Percentiles rank a stretch among this genome's conserved stretches.
phyloP scores from a whole-genome alignment of 768 basidiomycete species.

The Pulveroboletus frians region DNA sequence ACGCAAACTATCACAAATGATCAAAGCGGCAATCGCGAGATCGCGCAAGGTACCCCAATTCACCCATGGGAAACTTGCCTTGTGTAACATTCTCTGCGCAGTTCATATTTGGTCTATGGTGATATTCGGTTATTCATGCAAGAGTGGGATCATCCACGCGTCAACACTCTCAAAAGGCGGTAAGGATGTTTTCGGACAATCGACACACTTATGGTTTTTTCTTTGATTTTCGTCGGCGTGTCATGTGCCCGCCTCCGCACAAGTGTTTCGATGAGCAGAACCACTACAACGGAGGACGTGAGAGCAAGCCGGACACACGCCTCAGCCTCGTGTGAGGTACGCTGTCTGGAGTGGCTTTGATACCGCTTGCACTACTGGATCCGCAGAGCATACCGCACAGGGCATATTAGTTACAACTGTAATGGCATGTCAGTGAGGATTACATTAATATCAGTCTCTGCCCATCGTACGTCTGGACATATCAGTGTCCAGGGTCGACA shows the following conservation, averaged over 20 bases:
- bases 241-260: constrained; percentile 8
- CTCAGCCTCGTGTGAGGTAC: constrained; percentile 7
- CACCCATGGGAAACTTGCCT: constrained; percentile 14
- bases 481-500: constrained; percentile 13
- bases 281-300: constrained; percentile 2
- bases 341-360: constrained; percentile 10
- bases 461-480: constrained; percentile 3
- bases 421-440: constrained; percentile 24
- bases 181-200: constrained; percentile 6
- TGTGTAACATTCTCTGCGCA: constrained; percentile 17
- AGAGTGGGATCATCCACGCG: background rate
- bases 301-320: constrained; percentile 6
- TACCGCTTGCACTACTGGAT: constrained; percentile 20
- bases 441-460: constrained; percentile 24
- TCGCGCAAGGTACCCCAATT: constrained; percentile 21
- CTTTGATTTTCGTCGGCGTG: constrained; percentile 13
- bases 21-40: constrained; percentile 19
- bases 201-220: constrained; percentile 11
- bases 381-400: constrained; percentile 13
- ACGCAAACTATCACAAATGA: constrained; percentile 15
- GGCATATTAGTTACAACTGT: constrained; percentile 23
- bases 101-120: constrained; percentile 23
- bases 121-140: constrained; percentile 7
- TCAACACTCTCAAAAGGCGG: constrained; percentile 2
- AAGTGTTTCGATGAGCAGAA: constrained; percentile 8